Percentiles rank a stretch among this genome's conserved stretches.
phyloP scores from a whole-genome alignment of 495 filamentous ascomycete species.

The Durotheca rogersii region DNA sequence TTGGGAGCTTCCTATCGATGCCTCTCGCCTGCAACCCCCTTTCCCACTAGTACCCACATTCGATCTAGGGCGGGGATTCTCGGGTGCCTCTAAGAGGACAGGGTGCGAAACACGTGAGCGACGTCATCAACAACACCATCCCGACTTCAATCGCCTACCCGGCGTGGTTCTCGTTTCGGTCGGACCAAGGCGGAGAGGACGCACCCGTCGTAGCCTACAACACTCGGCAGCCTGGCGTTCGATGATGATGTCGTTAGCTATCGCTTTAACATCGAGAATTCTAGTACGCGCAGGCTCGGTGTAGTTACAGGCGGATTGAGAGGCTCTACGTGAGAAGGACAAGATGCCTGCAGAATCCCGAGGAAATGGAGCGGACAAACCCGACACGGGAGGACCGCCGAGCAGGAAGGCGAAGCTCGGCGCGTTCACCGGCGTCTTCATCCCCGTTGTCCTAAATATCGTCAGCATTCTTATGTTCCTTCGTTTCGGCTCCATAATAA shows the following conservation, averaged over 20 bases:
- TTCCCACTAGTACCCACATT: conserved; percentile 3
- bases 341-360: conserved; percentile 29
- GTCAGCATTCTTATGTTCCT: conserved; percentile 92
- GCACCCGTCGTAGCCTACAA: neutral
- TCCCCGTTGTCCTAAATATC: conserved; percentile 85
- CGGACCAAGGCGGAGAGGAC: neutral
- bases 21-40: conserved; percentile 3
- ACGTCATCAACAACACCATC: too few species aligned
- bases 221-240: neutral
- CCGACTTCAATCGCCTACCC: too few species aligned
- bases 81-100: too few species aligned
- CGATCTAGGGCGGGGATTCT: conserved; percentile 23
- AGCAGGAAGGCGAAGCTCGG: conserved; percentile 61
- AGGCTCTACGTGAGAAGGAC: neutral
- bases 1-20: too few species aligned
- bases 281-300: neutral
- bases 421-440: conserved; percentile 77
- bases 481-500: conserved; percentile 76
- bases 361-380: conserved; percentile 13
- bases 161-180: neutral
- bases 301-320: neutral
- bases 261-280: neutral
- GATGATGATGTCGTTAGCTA: neutral
- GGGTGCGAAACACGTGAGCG: too few species aligned
- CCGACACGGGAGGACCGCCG: conserved; percentile 10